Evolutionary conservation across 2,329 filamentous ascomycete genomes (phyloP).

Genomic region (Trichocomaceae sp.): DNA sequence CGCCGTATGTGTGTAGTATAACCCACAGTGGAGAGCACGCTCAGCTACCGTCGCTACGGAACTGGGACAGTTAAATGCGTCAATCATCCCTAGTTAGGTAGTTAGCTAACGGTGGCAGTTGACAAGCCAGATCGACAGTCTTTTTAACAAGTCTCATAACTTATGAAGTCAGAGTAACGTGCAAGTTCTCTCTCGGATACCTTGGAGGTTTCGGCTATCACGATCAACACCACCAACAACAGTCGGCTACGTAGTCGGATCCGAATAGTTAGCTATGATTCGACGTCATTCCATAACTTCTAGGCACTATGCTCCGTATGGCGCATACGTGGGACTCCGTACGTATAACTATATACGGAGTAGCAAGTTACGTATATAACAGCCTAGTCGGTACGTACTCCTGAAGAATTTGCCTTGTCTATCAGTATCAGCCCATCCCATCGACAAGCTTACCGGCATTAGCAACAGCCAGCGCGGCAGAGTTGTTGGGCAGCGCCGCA

Average conservation of each 20-base stretch:
- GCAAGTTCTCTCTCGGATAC: too few species aligned
- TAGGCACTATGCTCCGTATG: too few species aligned
- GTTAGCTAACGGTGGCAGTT: not conserved
- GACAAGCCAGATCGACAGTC: not conserved
- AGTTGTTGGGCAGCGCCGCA: slow-evolving; percentile 5
- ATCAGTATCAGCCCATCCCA: not conserved
- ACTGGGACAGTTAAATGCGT: not conserved
- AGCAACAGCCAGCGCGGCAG: not conserved
- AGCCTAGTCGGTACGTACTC: not conserved
- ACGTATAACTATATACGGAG: too few species aligned
- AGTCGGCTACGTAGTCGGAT: too few species aligned
- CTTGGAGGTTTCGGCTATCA: too few species aligned
- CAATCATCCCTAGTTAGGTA: not conserved
- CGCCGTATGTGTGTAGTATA: too few species aligned
- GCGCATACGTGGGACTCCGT: too few species aligned
- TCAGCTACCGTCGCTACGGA: slow-evolving; percentile 10
- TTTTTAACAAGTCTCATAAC: not conserved
- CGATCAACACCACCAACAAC: too few species aligned
- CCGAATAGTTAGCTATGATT: too few species aligned
- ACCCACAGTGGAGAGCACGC: not conserved
- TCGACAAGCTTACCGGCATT: not conserved
- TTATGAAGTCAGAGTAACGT: too few species aligned
- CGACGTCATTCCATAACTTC: too few species aligned
- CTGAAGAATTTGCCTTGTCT: slow-evolving; percentile 2
- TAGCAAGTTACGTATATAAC: too few species aligned